Evolutionary conservation across 2,329 filamentous ascomycete genomes (phyloP).

Genomic region (Daldinia sp.): DNA sequence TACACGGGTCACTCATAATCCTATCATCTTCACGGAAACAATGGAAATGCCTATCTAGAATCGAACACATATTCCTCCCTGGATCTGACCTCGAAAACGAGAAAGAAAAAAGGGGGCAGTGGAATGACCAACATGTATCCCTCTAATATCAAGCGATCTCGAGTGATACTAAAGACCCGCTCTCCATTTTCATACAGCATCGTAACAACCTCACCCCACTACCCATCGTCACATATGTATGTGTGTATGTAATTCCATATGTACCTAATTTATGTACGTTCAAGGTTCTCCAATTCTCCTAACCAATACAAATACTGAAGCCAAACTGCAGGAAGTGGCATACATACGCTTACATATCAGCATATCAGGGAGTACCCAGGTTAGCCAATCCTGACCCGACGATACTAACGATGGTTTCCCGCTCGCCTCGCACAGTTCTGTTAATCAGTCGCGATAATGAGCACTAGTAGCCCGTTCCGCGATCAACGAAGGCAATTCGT

Average conservation of each 20-base stretch:
- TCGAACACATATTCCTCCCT: conserved; percentile 5
- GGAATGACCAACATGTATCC: conserved; percentile 20
- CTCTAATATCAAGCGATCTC: conserved; percentile 33
- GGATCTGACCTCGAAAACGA: conserved; percentile 4
- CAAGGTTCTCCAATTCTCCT: conserved; percentile 32
- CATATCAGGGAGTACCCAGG: conserved; percentile 20
- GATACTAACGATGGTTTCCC: conserved; percentile 19
- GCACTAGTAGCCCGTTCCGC: conserved; percentile 24
- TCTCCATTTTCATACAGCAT: conserved; percentile 34
- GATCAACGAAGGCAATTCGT: conserved; percentile 38
- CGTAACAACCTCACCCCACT: conserved; percentile 37
- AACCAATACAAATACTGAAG: conserved; percentile 34
- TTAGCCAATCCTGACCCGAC: conserved; percentile 37
- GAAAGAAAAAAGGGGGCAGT: conserved; percentile 15
- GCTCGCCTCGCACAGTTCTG: conserved; percentile 30
- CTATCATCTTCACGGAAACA: conserved; percentile 3
- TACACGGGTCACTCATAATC: conserved; percentile 11
- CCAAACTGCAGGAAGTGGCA: conserved; percentile 36
- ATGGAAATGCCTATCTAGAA: not conserved
- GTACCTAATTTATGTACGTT: not conserved
- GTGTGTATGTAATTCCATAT: not conserved
- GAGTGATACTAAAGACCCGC: conserved; percentile 33
- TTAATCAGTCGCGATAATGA: conserved; percentile 30
- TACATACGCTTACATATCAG: conserved; percentile 30
- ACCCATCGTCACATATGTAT: conserved; percentile 28